These are phyloP conservation scores for Stylosanthes scabra DNA, from an alignment of 331 rosid species.

Conservation along the genomic window DNA sequence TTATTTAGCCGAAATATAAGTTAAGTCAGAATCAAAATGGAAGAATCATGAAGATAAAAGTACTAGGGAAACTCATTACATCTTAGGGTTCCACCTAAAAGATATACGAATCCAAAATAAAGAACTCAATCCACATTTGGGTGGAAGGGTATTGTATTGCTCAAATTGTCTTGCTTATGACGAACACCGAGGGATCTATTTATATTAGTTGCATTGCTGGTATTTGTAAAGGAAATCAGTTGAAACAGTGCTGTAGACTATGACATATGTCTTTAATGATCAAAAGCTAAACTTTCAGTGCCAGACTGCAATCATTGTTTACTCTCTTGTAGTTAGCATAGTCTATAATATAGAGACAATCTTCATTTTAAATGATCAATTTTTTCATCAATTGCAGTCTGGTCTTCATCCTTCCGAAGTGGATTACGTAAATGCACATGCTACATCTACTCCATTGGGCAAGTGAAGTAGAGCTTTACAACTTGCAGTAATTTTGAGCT, in stretches of 20 bases:
- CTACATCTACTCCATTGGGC: slow-evolving; percentile 93
- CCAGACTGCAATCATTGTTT: slow-evolving; percentile 19
- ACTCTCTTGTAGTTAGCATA: slow-evolving; percentile 27
- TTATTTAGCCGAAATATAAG: slow-evolving; percentile 14
- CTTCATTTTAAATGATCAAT: slow-evolving; percentile 14
- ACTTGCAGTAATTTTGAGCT: slow-evolving; percentile 35
- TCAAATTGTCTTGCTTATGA: no score
- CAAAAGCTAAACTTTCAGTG: slow-evolving; percentile 21
- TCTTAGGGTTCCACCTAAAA: no score
- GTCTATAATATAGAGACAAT: neutral
- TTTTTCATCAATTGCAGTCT: slow-evolving; percentile 65
- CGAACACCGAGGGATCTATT: no score
- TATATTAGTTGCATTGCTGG: no score
- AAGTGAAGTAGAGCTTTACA: slow-evolving; percentile 39
- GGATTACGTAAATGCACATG: slow-evolving; percentile 92
- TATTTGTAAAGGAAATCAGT: no score
- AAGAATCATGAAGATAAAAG: no score
- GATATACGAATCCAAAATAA: no score
- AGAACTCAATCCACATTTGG: no score
- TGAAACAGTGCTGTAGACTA: no score
- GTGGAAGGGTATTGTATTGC: no score
- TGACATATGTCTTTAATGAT: neutral
- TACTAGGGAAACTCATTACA: no score
- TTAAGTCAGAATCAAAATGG: neutral
- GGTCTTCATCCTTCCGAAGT: slow-evolving; percentile 79